A percentile compares a stretch with the other conserved stretches of the same genome.
Conservation (phyloP, 306 rosid genomes). For the Hylodesmum podocarpum region DNA sequence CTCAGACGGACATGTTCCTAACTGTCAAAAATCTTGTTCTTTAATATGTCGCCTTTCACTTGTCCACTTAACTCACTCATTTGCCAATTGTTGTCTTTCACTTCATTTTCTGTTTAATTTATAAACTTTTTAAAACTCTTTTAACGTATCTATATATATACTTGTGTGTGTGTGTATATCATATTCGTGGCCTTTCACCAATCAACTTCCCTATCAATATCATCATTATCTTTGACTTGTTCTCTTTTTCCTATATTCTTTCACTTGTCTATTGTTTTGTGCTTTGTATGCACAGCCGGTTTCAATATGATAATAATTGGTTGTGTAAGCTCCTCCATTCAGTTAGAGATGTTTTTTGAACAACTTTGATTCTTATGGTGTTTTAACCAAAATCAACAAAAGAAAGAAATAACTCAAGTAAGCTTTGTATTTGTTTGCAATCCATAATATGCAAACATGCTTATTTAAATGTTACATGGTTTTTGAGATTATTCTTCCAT, state of each 20-base stretch:
- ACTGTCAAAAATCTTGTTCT: not conserved
- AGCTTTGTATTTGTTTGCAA: not conserved
- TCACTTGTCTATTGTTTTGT: constrained; percentile 17
- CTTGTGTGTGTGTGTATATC: not conserved
- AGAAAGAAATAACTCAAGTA: not conserved
- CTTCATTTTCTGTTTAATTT: not conserved
- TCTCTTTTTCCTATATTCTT: constrained; percentile 27
- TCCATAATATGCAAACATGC: not conserved
- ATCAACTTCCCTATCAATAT: constrained; percentile 39
- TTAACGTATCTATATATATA: constrained; percentile 1
- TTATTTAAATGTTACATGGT: not conserved
- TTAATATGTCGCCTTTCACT: constrained; percentile 44
- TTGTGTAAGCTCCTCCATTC: constrained; percentile 2
- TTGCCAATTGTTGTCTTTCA: constrained; percentile 48
- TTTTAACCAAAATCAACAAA: not conserved
- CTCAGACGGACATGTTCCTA: not conserved
- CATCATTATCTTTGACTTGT: constrained; percentile 26
- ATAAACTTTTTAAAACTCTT: constrained; percentile 25
- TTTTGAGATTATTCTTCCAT: not conserved
- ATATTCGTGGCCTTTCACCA: constrained; percentile 40
- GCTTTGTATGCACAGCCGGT: constrained; percentile 1
- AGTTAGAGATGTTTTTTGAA: constrained; percentile 25
- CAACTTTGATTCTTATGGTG: not conserved
- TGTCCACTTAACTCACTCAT: constrained; percentile 29
- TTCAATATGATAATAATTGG: not conserved